Conservation (phyloP, 208 protist species). For the Leishmania turanica region DNA sequence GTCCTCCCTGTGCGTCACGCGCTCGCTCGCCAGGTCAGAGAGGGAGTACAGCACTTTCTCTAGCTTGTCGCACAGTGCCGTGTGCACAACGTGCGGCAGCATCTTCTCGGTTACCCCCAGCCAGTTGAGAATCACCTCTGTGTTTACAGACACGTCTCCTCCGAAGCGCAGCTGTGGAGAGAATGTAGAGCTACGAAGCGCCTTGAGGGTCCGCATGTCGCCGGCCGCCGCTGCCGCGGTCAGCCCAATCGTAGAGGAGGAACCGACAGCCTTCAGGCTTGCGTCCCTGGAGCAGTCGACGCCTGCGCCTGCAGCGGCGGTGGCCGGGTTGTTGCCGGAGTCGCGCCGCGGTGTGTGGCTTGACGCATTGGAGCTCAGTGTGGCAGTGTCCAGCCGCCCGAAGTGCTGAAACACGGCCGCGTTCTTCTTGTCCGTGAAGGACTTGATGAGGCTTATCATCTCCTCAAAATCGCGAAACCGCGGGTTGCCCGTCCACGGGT, state of each 20-base stretch:
- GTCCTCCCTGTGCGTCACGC: conserved; percentile 10
- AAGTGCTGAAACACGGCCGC: conserved; percentile 78
- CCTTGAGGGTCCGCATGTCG: conserved; percentile 54
- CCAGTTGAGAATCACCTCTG: conserved; percentile 90
- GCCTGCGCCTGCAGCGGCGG: background rate
- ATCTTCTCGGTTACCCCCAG: conserved; percentile 87
- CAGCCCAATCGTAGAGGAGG: background rate
- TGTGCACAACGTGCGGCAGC: conserved; percentile 78
- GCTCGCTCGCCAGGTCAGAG: conserved; percentile 39
- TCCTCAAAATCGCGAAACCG: conserved; percentile 89
- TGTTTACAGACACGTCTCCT: conserved; percentile 88
- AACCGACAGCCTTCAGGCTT: background rate
- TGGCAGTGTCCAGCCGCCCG: conserved; percentile 36
- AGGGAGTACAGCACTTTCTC: conserved; percentile 52
- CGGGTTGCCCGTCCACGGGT: conserved; percentile 91
- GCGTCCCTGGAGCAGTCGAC: too few species aligned
- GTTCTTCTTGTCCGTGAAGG: conserved; percentile 81
- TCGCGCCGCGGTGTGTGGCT: conserved; percentile 5
- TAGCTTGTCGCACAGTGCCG: conserved; percentile 65
- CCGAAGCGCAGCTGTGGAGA: conserved; percentile 89
- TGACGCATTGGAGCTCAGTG: conserved; percentile 14
- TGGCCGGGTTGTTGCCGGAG: conserved; percentile 1
- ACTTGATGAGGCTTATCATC: conserved; percentile 72
- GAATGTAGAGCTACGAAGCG: conserved; percentile 67
- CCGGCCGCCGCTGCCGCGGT: background rate